Evolutionary conservation across 1,284 basidiomycete species (phyloP).

Genomic region (Ustilago xerochloae): DNA sequence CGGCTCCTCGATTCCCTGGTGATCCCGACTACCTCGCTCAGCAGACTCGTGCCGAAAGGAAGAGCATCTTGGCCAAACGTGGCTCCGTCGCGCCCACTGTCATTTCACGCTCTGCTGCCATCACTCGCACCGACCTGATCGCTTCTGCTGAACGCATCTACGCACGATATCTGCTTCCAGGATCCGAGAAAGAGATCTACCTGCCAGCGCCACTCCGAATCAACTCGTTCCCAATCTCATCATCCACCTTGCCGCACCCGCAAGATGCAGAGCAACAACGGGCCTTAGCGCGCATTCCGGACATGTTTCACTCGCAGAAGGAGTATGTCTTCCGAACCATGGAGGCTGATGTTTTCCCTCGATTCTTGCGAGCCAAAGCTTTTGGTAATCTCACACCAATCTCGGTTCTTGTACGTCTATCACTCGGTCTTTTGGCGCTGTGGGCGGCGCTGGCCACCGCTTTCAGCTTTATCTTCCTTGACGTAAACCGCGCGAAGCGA

Average conservation of each 20-base stretch:
- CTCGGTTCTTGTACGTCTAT: slow-evolving; percentile 78
- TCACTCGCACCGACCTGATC: slow-evolving; percentile 87
- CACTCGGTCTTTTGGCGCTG: slow-evolving; percentile 83
- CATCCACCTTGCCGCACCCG: slow-evolving; percentile 76
- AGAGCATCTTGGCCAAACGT: slow-evolving; percentile 58
- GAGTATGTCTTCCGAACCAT: slow-evolving; percentile 94
- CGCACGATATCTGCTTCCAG: slow-evolving; percentile 82
- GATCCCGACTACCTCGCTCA: slow-evolving; percentile 61
- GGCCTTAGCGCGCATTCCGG: slow-evolving; percentile 88
- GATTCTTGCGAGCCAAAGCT: slow-evolving; percentile 93
- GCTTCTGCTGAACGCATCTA: slow-evolving; percentile 95
- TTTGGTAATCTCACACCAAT: slow-evolving; percentile 96
- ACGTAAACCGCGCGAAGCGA: slow-evolving; percentile 86
- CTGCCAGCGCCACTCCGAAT: slow-evolving; percentile 74
- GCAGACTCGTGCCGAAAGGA: slow-evolving; percentile 49
- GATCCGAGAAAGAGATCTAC: slow-evolving; percentile 84
- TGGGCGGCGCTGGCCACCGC: slow-evolving; percentile 91
- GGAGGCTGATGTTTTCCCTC: slow-evolving; percentile 92
- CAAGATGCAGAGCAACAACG: slow-evolving; percentile 76
- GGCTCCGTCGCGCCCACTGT: slow-evolving; percentile 61
- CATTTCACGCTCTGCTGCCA: slow-evolving; percentile 88
- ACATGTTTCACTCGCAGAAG: slow-evolving; percentile 97
- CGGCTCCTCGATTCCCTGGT: slow-evolving; percentile 60
- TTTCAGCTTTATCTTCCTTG: slow-evolving; percentile 92
- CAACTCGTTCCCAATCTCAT: slow-evolving; percentile 70